Base-by-base conservation (phyloP, 148 eudicot genomes). In the Simmondsia chinensis region DNA sequence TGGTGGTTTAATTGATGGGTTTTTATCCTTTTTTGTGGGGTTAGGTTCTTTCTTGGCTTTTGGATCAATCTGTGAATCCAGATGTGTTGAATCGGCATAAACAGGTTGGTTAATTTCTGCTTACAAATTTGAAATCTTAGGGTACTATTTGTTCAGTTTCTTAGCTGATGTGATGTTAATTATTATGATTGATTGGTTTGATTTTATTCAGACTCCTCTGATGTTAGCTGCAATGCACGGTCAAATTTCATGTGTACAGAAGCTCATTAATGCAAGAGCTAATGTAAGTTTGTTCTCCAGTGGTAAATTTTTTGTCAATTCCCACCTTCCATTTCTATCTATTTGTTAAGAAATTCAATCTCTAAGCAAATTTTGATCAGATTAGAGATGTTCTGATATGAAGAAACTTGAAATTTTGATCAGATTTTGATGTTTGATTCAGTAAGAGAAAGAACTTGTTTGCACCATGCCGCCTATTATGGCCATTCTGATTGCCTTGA, bases 221-320 rank as follows among this genome's bases (percentile, higher is more conserved):
- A 91, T 91, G 99, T 47, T 91, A 76, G 94, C 99, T 66, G 89
- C 94, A 63, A 86, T 82, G 83, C 77, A 76, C 46, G 96, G 99
- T 44, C 74, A 73, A 74, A 72, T 82, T 40, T 65, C 73, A 28
- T 91, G 99, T 60, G 94, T 91, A 46, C 46, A 68, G 32, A 82
- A 58, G 68, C 89, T 91, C 4, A 74, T 91, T 60, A 70, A 82
- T 63, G 86, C 99, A 31, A 94, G 96, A 27, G 96, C 95, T 35
- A 91, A 86, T 86, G 99, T 91, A 79, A 71, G n/a, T n/a, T n/a
- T 20, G 4, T 39, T 9, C 20, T 6, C 10, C 25, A 14, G 32
- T 15, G 28, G 9, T 46, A 17, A 39, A 4, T 48, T 29, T 32
- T 20, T 13, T 15, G 10, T 17, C 29, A n/a, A 22, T 43, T 20